Base-by-base conservation (phyloP, 2,329 filamentous ascomycete genomes). In the Macrophomina pseudophaseolina region DNA sequence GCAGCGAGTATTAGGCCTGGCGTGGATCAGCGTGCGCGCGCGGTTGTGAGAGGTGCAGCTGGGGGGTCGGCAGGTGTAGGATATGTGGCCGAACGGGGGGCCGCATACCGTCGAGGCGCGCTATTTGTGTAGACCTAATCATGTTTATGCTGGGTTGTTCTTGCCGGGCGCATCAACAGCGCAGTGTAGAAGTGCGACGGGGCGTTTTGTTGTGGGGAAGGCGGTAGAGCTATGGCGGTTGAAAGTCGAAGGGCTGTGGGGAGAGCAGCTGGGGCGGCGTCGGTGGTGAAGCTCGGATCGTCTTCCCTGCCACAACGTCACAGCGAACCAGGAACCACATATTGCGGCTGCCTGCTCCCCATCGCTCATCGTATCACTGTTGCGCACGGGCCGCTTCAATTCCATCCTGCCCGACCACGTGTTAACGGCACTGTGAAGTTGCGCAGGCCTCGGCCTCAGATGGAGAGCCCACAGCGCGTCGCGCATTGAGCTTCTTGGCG, bases 91-190 rank as follows among this genome's bases (percentile, higher is more conserved):
- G 56, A 5, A 28, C 35, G 32, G 66, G 54, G 49, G 52, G 42
- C 44, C 11, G 71, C 80, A 69, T 78, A 95, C 93, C 94, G 82
- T 98, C 95, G 62, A 98, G 87, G 80, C 95, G 87, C 71, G 93
- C 91, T 82, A 99, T 97, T 82, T 97, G 92, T 64, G 94, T 99
- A 74, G 94, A 95, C 79, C 88, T 88, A 75, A 97, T 94, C 93
- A 94, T 95, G 56, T 5, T 62, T 56, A 30, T 48, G 40, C 12
- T 48, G 7, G 28, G 56, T 35, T 35, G 49, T 30, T 48, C 56
- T 53, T 54, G 23, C 12, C 38, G 14, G 18, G 56, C 65, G 65
- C 65, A 48, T 51, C 58, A 48, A 67, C 58, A 63, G 44, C n/a
- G 18, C 49, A 16, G 48, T 33, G 42, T 42, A 62, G 52, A 60